phyloP scores from a whole-genome alignment of 306 rosid genomes.

The Senna siamea region DNA sequence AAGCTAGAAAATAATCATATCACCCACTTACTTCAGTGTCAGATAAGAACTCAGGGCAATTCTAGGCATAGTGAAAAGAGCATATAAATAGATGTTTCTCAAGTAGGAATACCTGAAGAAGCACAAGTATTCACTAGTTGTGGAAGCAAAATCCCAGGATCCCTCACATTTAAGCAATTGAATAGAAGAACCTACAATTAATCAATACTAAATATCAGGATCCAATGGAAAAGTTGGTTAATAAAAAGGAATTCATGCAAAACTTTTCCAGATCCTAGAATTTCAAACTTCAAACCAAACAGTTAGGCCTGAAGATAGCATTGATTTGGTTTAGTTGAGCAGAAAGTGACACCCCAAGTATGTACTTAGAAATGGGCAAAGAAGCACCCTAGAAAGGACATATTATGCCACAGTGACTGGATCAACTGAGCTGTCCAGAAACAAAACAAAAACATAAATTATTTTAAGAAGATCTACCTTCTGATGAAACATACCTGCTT shows the following conservation, averaged over 20 bases:
- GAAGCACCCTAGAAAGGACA: conserved; percentile 16
- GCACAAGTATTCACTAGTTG: conserved; percentile 64
- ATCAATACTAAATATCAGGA: conserved; percentile 38
- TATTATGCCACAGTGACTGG: conserved; percentile 5
- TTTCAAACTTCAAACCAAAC: neutral
- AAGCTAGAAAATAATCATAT: neutral
- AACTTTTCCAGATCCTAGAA: conserved; percentile 8
- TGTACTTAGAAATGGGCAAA: neutral
- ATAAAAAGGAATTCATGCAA: neutral
- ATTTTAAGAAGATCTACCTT: conserved; percentile 29
- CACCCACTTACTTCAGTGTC: neutral
- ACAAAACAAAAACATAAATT: neutral
- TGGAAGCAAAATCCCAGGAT: conserved; percentile 72
- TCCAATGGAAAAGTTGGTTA: conserved; percentile 5
- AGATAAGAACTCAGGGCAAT: conserved; percentile 6
- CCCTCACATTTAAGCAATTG: conserved; percentile 82
- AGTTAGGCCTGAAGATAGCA: conserved; percentile 2
- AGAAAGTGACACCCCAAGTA: neutral
- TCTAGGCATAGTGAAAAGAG: conserved; percentile 10
- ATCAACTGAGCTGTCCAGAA: conserved; percentile 11
- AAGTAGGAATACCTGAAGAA: conserved; percentile 65
- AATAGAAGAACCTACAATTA: conserved; percentile 72
- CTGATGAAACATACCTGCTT: conserved; percentile 48
- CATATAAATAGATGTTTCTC: conserved; percentile 23
- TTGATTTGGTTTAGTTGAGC: conserved; percentile 1